Percentiles rank a stretch among this genome's conserved stretches.
Evolutionary conservation across 1,139 yeast genomes (phyloP).

Genomic region (Candida labiduridarum): DNA sequence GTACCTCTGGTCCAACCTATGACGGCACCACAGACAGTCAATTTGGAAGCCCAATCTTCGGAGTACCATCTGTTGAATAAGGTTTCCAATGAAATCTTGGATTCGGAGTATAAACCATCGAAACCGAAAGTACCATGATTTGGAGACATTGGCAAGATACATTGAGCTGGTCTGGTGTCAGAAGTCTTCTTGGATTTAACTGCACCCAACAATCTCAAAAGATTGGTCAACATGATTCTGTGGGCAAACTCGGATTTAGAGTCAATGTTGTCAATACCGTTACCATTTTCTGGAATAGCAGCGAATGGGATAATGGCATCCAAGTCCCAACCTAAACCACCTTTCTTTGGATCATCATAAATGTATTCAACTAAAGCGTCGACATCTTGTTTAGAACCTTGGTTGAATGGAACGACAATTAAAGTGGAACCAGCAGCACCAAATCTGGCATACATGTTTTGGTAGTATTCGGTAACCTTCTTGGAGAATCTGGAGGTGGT

Average conservation of each 20-base stretch:
- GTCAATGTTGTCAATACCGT: conserved; percentile 89
- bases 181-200: conserved; percentile 84
- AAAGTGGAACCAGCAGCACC: conserved; percentile 92
- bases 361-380: conserved; percentile 83
- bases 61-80: conserved; percentile 98
- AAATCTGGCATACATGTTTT: conserved; percentile 84
- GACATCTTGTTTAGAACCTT: conserved; percentile 94
- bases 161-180: conserved; percentile 98
- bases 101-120: conserved; percentile 97
- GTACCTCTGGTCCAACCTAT: conserved; percentile 99
- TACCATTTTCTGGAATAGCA: conserved; percentile 98
- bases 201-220: conserved; percentile 87
- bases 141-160: conserved; percentile 93
- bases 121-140: conserved; percentile 98
- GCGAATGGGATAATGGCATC: conserved; percentile 97
- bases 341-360: conserved; percentile 78
- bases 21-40: conserved; percentile 96
- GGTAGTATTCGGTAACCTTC: conserved; percentile 94
- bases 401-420: conserved; percentile 97
- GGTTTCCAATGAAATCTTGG: conserved; percentile 92
- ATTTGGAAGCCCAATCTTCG: conserved; percentile 93
- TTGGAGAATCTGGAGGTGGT: conserved; percentile 96
- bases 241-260: conserved; percentile 97
- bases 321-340: conserved; percentile 97
- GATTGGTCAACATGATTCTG: conserved; percentile 95